phyloP scores from a whole-genome alignment of 805 yeast species.

The Spathaspora boniae region DNA sequence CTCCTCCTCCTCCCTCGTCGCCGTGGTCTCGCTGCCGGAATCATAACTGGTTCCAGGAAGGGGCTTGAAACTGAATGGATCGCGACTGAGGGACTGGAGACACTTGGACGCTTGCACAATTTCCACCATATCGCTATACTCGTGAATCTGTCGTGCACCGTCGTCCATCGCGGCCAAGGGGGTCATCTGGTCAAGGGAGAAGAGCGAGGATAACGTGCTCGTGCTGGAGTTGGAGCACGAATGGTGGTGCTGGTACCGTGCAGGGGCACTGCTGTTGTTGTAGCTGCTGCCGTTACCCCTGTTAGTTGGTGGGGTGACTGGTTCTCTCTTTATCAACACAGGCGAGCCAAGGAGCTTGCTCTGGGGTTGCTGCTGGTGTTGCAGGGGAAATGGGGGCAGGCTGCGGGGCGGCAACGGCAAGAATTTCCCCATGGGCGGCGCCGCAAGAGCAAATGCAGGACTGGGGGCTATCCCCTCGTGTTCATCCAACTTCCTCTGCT shows the following conservation, averaged over 20 bases:
- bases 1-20: background rate
- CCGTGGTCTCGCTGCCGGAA: too few species aligned
- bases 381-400: background rate
- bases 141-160: background rate
- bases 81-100: slow-evolving; percentile 22
- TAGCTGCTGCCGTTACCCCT: too few species aligned
- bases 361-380: background rate
- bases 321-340: background rate
- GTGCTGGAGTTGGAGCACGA: slow-evolving; percentile 2
- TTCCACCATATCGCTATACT: slow-evolving; percentile 22
- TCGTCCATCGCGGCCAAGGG: background rate
- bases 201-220: slow-evolving; percentile 5
- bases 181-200: slow-evolving; percentile 5
- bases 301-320: slow-evolving; percentile 3
- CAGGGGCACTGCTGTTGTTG: too few species aligned
- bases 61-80: background rate
- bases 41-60: too few species aligned
- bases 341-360: background rate
- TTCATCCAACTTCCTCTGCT: too few species aligned
- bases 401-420: slow-evolving; percentile 2
- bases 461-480: background rate
- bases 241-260: slow-evolving; percentile 1
- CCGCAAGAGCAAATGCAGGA: background rate
- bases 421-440: slow-evolving; percentile 6
- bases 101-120: slow-evolving; percentile 36